A percentile compares a stretch with the other conserved stretches of the same genome.
Evolutionary conservation across 208 protist species (phyloP).

Genomic region (Giardia duodenalis): DNA sequence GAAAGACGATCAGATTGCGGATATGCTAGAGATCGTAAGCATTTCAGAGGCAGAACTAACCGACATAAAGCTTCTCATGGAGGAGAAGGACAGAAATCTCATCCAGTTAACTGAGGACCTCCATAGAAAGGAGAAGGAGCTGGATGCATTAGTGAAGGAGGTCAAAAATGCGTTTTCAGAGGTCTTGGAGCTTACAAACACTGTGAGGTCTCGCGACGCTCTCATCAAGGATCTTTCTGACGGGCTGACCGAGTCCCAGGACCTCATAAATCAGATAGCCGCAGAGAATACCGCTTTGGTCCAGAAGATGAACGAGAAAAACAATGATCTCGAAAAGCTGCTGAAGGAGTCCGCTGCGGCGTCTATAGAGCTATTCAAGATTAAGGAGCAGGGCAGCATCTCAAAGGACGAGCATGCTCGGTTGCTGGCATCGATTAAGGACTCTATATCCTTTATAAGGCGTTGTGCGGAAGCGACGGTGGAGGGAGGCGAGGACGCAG

Average conservation of each 20-base stretch:
- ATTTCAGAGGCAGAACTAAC: not conserved
- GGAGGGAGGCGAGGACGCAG: not conserved
- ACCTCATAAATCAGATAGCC: not conserved
- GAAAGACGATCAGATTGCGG: not conserved
- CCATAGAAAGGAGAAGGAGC: not conserved
- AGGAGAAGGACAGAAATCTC: not conserved
- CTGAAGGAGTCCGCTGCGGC: not conserved
- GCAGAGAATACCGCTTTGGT: not conserved
- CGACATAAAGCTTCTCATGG: not conserved
- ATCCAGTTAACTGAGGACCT: not conserved
- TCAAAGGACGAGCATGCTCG: not conserved
- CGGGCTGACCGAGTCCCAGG: not conserved
- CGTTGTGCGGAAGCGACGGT: not conserved
- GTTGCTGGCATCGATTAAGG: not conserved
- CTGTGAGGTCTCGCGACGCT: not conserved
- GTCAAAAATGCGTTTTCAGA: not conserved
- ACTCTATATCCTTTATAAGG: not conserved
- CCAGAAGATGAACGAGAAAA: not conserved
- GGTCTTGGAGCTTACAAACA: not conserved
- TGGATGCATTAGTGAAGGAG: not conserved
- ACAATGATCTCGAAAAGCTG: not conserved
- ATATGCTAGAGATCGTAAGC: not conserved
- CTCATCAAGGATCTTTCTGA: not conserved
- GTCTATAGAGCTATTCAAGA: not conserved
- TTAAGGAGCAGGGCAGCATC: not conserved